phyloP scores from a whole-genome alignment of 108 stramenopile genomes.

The Schizochytrium sp. region DNA sequence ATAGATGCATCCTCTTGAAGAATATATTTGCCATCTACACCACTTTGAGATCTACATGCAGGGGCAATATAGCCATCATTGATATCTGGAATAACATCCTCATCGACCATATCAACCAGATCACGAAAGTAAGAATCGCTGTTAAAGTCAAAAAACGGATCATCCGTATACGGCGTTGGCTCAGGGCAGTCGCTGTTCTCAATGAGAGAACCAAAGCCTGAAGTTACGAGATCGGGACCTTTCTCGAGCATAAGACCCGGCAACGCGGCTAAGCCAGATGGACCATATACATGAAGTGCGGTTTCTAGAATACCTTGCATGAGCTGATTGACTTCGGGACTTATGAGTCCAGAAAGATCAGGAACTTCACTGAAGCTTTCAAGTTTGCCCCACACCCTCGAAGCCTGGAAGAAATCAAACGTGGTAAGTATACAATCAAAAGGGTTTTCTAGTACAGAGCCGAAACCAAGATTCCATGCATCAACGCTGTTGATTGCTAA shows the following conservation, averaged over 20 bases:
- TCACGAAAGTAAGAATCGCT: constrained; percentile 50
- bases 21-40: not conserved
- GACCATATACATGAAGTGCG: not conserved
- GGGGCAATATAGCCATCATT: constrained; percentile 18
- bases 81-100: not conserved
- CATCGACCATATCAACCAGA: not conserved
- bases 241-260: constrained; percentile 15
- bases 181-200: not conserved
- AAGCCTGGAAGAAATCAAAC: not conserved
- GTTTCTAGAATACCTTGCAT: constrained; percentile 15
- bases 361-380: not conserved
- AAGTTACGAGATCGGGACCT: constrained; percentile 11
- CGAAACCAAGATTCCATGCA: constrained; percentile 48
- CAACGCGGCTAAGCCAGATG: not conserved
- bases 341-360: not conserved
- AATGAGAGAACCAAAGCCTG: not conserved
- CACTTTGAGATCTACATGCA: not conserved
- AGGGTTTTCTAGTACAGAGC: constrained; percentile 50
- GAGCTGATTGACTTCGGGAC: not conserved
- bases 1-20: constrained; percentile 20
- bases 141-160: not conserved
- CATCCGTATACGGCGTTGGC: not conserved
- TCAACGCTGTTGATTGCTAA: not conserved
- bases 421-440: constrained; percentile 42
- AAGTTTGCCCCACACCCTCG: constrained; percentile 29